Percentiles rank a stretch among this genome's conserved stretches.
These are phyloP conservation scores for Escallonia rubra DNA, from an alignment of 129 eudicot species.

Conservation along the genomic window DNA sequence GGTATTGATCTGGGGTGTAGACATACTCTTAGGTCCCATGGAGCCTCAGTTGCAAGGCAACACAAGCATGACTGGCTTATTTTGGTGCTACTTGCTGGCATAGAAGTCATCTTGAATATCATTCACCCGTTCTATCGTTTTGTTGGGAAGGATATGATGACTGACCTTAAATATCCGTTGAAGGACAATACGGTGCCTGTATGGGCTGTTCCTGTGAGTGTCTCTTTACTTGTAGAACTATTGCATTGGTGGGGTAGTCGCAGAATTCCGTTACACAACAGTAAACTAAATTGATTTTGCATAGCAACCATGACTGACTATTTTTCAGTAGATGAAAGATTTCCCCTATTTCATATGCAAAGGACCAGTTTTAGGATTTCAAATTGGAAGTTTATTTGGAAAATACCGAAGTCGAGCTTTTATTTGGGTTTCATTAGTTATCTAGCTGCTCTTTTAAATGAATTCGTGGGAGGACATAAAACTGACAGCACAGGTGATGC, in stretches of 20 bases:
- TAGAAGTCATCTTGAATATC: constrained; percentile 46
- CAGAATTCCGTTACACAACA: too few species aligned
- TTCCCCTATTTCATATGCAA: too few species aligned
- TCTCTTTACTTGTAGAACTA: neutral
- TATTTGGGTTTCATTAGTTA: too few species aligned
- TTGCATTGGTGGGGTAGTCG: too few species aligned
- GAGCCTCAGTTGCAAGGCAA: constrained; percentile 46
- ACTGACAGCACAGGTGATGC: neutral
- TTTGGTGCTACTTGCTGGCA: constrained; percentile 47
- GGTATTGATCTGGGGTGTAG: constrained; percentile 41
- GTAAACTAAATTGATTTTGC: too few species aligned
- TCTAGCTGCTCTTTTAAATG: too few species aligned
- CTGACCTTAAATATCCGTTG: constrained; percentile 66
- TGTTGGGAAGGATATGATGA: constrained; percentile 75
- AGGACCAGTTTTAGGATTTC: too few species aligned
- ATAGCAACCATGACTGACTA: too few species aligned
- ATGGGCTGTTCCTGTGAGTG: constrained; percentile 89
- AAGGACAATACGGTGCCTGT: constrained; percentile 74
- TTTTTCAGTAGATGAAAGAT: too few species aligned
- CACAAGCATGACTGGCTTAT: constrained; percentile 82
- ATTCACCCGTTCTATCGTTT: constrained; percentile 75
- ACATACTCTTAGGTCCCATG: constrained; percentile 56
- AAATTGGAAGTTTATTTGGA: too few species aligned
- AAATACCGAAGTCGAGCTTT: too few species aligned
- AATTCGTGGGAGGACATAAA: too few species aligned